phyloP scores from a whole-genome alignment of 169 alveolate genomes.

The Ichthyophthirius multifiliis region DNA sequence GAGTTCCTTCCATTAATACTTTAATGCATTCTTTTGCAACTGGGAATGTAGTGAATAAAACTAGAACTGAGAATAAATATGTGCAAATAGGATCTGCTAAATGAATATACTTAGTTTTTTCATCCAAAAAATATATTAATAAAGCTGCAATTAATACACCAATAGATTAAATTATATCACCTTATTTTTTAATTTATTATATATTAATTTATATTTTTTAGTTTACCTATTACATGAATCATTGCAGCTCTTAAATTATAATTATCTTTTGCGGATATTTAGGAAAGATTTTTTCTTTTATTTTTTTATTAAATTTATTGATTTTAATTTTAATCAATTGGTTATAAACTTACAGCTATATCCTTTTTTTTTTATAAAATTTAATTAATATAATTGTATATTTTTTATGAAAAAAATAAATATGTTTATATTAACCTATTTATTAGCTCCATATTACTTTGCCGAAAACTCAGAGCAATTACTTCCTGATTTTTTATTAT shows the following conservation, averaged over 20 bases:
- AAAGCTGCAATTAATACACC: conserved; percentile 95
- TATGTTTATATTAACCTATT: no score
- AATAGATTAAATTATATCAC: conserved; percentile 92
- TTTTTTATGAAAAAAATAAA: no score
- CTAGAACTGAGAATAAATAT: conserved; percentile 89
- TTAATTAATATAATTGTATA: no score
- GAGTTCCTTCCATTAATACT: conserved; percentile 96
- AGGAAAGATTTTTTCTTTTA: conserved; percentile 19
- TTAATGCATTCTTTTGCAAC: conserved; percentile 88
- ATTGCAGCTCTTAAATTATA: conserved; percentile 91
- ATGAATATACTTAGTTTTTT: conserved; percentile 33
- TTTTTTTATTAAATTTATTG: background rate
- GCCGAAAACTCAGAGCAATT: no score
- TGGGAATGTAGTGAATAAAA: conserved; percentile 91
- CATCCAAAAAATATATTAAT: conserved; percentile 57
- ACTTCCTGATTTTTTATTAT: background rate
- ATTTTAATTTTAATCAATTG: background rate
- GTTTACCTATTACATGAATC: conserved; percentile 83
- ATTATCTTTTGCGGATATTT: conserved; percentile 55
- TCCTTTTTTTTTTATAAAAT: no score
- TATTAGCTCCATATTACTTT: no score
- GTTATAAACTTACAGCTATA: background rate
- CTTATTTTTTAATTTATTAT: conserved; percentile 32
- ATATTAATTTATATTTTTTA: background rate
- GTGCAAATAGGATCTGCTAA: conserved; percentile 96